Evolutionary conservation across 345 rosid species (phyloP).

Genomic region (Eucalyptus viminalis): DNA sequence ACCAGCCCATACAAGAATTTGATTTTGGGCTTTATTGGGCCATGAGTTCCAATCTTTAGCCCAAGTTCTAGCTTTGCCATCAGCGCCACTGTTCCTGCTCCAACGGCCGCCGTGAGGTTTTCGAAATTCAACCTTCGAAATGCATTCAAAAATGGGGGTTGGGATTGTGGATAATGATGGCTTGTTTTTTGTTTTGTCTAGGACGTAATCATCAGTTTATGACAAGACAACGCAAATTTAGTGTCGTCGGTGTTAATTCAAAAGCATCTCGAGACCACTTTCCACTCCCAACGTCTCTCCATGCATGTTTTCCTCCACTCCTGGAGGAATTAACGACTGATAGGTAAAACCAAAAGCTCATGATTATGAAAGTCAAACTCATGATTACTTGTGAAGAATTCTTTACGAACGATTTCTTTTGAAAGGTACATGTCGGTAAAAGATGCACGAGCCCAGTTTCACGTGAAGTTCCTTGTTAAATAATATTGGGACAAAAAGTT

Average conservation of each 20-base stretch:
- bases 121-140: not conserved
- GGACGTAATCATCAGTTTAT: not conserved
- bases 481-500: not conserved
- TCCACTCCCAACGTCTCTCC: not conserved
- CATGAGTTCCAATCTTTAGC: not conserved
- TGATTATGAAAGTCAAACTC: not conserved
- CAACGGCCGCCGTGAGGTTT: not conserved
- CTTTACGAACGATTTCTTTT: not conserved
- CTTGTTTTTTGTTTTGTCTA: not conserved
- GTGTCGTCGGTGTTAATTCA: not conserved
- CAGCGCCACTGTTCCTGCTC: not conserved
- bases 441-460: not conserved
- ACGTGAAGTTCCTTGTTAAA: not conserved
- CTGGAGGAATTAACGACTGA: not conserved
- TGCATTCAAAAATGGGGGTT: not conserved
- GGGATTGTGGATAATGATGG: not conserved
- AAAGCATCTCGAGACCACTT: not conserved
- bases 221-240: not conserved
- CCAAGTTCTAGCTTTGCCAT: not conserved
- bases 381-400: not conserved
- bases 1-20: not conserved
- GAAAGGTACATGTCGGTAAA: not conserved
- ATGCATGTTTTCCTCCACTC: not conserved
- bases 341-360: not conserved
- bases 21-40: not conserved